These are phyloP conservation scores for Comarum palustre DNA, from an alignment of 306 rosid genomes.

Conservation along the genomic window DNA sequence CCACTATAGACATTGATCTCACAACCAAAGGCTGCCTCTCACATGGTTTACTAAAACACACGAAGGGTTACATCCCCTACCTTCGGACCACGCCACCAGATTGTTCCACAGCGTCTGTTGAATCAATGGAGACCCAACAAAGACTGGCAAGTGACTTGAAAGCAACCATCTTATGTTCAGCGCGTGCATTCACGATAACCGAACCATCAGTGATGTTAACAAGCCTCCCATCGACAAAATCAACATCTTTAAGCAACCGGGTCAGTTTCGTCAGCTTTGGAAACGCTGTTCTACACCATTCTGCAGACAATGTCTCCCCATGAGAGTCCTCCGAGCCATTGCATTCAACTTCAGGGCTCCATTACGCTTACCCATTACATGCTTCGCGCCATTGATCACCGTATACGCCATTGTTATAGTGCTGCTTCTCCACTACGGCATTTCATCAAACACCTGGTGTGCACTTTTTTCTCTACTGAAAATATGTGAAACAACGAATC, in stretches of 20 bases:
- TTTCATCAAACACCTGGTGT: constrained; percentile 28
- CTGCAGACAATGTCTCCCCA: constrained; percentile 33
- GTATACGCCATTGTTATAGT: constrained; percentile 32
- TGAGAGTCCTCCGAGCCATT: constrained; percentile 44
- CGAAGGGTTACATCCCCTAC: constrained; percentile 25
- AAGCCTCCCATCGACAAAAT: constrained; percentile 57
- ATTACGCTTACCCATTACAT: constrained; percentile 28
- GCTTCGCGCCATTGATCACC: constrained; percentile 24
- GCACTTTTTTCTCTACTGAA: background rate
- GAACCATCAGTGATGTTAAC: constrained; percentile 51
- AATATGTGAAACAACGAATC: too few species aligned
- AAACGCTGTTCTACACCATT: constrained; percentile 50
- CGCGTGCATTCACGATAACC: constrained; percentile 38
- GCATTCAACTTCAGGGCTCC: constrained; percentile 38
- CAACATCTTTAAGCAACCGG: constrained; percentile 48
- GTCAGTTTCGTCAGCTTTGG: constrained; percentile 42
- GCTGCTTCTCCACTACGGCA: constrained; percentile 13
- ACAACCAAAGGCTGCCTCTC: constrained; percentile 64
- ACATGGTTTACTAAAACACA: constrained; percentile 49
- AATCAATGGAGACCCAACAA: constrained; percentile 54
- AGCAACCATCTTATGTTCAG: constrained; percentile 44
- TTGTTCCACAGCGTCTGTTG: constrained; percentile 40
- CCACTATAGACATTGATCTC: constrained; percentile 56
- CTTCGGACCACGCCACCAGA: constrained; percentile 16
- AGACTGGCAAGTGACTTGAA: constrained; percentile 62